Base-by-base conservation (phyloP, 192 early-diverging fungal species). In the Backusella sp. region DNA sequence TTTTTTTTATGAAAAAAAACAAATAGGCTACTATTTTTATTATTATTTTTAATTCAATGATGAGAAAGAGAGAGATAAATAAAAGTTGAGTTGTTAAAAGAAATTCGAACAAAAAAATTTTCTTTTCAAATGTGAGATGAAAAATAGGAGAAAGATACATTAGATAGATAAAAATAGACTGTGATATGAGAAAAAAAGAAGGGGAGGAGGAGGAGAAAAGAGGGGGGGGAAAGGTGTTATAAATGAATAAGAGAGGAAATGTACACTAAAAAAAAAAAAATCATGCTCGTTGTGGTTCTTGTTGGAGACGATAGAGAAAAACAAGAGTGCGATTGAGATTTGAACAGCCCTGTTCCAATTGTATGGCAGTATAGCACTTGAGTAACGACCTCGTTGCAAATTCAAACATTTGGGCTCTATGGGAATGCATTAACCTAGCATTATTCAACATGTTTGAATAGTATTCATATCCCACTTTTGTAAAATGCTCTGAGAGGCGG, bases 391-490 rank as follows among this genome's bases (percentile, higher is more conserved):
- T 36, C 5, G 62, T 74, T 12, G 73, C 59, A n/a, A 65, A 46
- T 42, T 74, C 73, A 74, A 74, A 67, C 62, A 74, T 44, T 15
- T 74, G 73, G 3, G 59, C 30, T 41, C 62, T 34, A 11, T 74
- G 65, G 42, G 73, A 74, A 67, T 74, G 73, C 73, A 74, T 74
- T 44, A 74, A 32, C 4, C 28, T 23, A 32, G 73, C 62, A 74
- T 74, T 74, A n/a, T 74, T 74, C 21, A 74, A 32, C 65, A 74
- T 66, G 30, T 74, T 74, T 23, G 65, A 39, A 44, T 74, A 74
- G 30, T 74, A 74, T 12, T 74, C 66, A 32, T 74, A 65, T 4
- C 73, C 73, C 17, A 74, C 41, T 66, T 74, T 74, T 19, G 73
- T 65, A 74, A 74, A 67, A 67, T 74, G 73, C 44, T 74, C 73